Conservation (phyloP, 768 basidiomycete genomes). For the Tricholoma saponaceum region DNA sequence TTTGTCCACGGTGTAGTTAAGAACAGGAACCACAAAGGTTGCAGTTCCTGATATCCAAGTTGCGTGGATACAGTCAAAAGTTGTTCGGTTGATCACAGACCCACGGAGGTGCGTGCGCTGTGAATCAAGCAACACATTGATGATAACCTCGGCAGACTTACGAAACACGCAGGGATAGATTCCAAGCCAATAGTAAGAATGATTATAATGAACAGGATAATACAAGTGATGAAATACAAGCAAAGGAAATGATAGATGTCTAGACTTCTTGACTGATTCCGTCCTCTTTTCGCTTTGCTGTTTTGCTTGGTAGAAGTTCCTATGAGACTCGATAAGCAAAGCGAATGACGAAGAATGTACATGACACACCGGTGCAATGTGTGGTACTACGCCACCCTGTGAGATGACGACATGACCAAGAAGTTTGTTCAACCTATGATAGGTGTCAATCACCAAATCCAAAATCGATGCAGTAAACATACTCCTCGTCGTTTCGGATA, state of each 20-base stretch:
- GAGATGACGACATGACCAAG: constrained; percentile 81
- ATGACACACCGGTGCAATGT: constrained; percentile 48
- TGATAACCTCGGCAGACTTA: too few species aligned
- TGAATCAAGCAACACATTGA: too few species aligned
- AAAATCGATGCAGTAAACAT: constrained; percentile 1
- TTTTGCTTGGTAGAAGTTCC: constrained; percentile 42
- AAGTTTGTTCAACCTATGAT: constrained; percentile 60
- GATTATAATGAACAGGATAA: constrained; percentile 15
- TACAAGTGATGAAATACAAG: constrained; percentile 24
- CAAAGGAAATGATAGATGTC: constrained; percentile 13
- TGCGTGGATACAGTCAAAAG: too few species aligned
- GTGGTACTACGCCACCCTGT: constrained; percentile 79
- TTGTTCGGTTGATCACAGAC: too few species aligned
- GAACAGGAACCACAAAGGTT: too few species aligned
- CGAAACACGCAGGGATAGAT: neutral
- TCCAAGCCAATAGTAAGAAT: constrained; percentile 2
- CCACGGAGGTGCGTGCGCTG: too few species aligned
- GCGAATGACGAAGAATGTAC: neutral
- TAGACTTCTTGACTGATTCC: constrained; percentile 44
- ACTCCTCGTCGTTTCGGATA: constrained; percentile 90
- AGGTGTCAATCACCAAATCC: neutral
- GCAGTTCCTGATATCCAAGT: too few species aligned
- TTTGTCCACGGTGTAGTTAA: too few species aligned
- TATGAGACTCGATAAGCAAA: constrained; percentile 1
- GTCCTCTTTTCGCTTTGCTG: constrained; percentile 41